Evolutionary conservation across 176 grass and related monocot species (phyloP).

Genomic region (Aechmea fasciata): DNA sequence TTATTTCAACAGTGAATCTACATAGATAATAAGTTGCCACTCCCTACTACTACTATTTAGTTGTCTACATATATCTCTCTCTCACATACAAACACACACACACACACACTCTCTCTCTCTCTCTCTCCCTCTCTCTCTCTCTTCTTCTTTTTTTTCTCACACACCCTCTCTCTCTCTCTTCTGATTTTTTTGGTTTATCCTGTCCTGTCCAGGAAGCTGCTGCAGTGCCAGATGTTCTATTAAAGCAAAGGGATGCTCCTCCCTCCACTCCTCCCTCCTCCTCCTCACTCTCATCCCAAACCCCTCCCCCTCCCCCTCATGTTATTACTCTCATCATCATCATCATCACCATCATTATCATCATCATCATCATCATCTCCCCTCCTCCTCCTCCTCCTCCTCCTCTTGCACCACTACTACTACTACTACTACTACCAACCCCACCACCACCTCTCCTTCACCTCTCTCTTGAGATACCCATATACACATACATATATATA

Average conservation of each 20-base stretch:
- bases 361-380: conserved; percentile 19
- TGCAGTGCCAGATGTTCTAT: conserved; percentile 62
- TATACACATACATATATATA: too few species aligned
- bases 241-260: conserved; percentile 44
- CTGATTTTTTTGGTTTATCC: conserved; percentile 85
- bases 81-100: too few species aligned
- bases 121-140: neutral
- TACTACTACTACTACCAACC: neutral
- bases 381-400: neutral
- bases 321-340: conserved; percentile 19
- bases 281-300: conserved; percentile 23
- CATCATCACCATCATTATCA: conserved; percentile 16
- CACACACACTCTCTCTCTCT: too few species aligned
- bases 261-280: conserved; percentile 20
- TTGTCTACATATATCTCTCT: conserved; percentile 27
- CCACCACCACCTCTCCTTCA: neutral
- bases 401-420: neutral
- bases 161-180: conserved; percentile 20
- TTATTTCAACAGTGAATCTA: conserved; percentile 41
- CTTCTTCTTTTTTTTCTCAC: neutral
- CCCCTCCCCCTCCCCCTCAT: neutral
- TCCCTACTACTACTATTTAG: conserved; percentile 29
- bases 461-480: too few species aligned
- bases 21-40: conserved; percentile 36
- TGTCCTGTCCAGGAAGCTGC: conserved; percentile 98